Evolutionary conservation across 2,329 filamentous ascomycete species (phyloP).

Genomic region (Fusarium scirpi): DNA sequence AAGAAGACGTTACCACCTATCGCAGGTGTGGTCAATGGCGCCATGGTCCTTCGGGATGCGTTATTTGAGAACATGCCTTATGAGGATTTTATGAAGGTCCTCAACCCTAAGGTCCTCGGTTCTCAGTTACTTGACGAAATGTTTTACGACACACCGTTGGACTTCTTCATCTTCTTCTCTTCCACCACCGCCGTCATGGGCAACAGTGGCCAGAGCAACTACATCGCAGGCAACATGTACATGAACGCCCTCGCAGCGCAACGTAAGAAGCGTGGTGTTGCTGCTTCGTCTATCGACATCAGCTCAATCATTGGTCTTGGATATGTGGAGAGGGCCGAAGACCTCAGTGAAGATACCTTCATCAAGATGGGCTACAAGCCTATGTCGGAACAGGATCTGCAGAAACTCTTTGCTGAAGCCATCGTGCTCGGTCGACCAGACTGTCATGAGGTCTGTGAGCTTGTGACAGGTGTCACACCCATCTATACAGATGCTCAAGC

Average conservation of each 20-base stretch:
- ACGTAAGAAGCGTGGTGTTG: background rate
- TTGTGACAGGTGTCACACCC: background rate
- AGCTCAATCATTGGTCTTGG: background rate
- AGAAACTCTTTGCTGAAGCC: background rate
- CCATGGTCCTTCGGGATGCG: conserved; percentile 2
- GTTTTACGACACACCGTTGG: background rate
- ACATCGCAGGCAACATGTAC: conserved; percentile 2
- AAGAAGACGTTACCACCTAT: conserved; percentile 3
- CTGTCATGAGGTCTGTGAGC: background rate
- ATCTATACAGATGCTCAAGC: background rate
- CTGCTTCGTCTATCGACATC: background rate
- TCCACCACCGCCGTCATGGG: background rate
- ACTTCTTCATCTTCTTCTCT: conserved; percentile 6
- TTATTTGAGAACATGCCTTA: background rate
- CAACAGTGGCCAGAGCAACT: conserved; percentile 9
- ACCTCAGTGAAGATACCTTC: background rate
- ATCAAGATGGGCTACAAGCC: background rate
- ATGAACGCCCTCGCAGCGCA: background rate
- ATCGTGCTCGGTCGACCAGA: background rate
- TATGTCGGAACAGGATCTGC: background rate
- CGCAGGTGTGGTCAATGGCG: conserved; percentile 6
- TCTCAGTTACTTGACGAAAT: background rate
- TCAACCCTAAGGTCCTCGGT: conserved; percentile 10
- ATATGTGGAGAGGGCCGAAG: background rate
- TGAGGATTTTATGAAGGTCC: background rate